phyloP scores from a whole-genome alignment of 2,329 filamentous ascomycete genomes.

The Botrytis medusae region DNA sequence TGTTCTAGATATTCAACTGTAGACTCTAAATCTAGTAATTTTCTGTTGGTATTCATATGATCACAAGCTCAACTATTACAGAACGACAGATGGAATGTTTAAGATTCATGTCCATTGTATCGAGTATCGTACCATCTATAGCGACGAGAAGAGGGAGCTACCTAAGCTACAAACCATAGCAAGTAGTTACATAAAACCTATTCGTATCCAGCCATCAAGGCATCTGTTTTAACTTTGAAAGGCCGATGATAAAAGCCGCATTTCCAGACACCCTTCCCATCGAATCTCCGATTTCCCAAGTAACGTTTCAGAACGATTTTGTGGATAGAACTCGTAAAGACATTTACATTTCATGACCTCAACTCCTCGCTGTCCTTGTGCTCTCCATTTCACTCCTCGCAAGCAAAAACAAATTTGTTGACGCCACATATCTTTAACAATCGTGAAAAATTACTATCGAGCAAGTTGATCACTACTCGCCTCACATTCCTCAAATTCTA shows the following conservation, averaged over 20 bases:
- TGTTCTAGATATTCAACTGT: not conserved
- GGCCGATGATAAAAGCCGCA: not conserved
- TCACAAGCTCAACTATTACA: not conserved
- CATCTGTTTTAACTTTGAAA: not conserved
- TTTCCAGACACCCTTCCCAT: not conserved
- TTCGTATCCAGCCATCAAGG: not conserved
- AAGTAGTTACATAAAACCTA: not conserved
- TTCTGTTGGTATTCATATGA: not conserved
- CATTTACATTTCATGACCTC: not conserved
- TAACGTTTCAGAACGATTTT: not conserved
- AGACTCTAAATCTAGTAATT: not conserved
- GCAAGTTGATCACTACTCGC: constrained; percentile 45
- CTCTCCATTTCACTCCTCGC: not conserved
- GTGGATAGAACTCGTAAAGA: not conserved
- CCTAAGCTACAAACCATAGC: not conserved
- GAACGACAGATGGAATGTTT: not conserved
- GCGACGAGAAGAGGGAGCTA: not conserved
- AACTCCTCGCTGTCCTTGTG: constrained; percentile 10
- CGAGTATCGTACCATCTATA: not conserved
- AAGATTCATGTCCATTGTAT: constrained; percentile 3
- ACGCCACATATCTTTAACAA: not conserved
- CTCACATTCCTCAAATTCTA: constrained; percentile 65
- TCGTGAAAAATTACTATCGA: not conserved
- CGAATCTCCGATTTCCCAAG: not conserved
- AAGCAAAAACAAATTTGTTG: not conserved